Evolutionary conservation across 192 early-diverging fungal genomes (phyloP).

Genomic region (Paraglomus brasilianum): DNA sequence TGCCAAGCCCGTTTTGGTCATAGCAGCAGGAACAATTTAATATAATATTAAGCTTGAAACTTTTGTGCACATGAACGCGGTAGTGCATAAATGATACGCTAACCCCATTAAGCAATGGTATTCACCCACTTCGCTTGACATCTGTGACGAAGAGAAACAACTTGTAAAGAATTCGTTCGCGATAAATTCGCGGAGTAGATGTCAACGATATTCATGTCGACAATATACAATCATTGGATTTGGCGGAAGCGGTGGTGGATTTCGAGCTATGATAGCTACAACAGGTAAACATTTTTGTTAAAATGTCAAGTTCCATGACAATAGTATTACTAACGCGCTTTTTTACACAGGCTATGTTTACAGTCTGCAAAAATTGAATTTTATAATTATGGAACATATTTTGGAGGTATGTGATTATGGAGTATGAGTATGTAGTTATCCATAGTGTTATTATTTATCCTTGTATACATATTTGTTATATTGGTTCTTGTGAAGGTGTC

Average conservation of each 20-base stretch:
- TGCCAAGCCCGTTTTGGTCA: too few relatives aligned
- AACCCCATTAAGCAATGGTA: background rate
- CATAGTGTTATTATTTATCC: too few relatives aligned
- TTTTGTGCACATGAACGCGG: too few relatives aligned
- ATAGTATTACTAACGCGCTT: too few relatives aligned
- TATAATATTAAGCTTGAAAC: too few relatives aligned
- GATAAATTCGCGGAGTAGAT: conserved; percentile 67
- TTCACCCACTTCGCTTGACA: too few relatives aligned
- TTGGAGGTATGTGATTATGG: conserved; percentile 44
- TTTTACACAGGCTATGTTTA: conserved; percentile 57
- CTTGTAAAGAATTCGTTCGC: conserved; percentile 8
- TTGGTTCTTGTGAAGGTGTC: conserved; percentile 36
- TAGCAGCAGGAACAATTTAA: too few relatives aligned
- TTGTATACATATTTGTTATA: background rate
- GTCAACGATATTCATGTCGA: conserved; percentile 54
- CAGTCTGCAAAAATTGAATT: conserved; percentile 61
- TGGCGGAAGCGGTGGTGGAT: conserved; percentile 74
- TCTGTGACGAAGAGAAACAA: conserved; percentile 14
- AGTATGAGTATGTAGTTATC: background rate
- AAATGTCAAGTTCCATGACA: too few relatives aligned
- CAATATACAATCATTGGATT: conserved; percentile 68
- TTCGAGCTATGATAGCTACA: conserved; percentile 72
- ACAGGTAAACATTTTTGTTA: background rate
- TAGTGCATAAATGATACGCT: background rate
- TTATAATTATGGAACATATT: conserved; percentile 70